Conservation (phyloP, 768 basidiomycete genomes). For the Lactarius sanguifluus region DNA sequence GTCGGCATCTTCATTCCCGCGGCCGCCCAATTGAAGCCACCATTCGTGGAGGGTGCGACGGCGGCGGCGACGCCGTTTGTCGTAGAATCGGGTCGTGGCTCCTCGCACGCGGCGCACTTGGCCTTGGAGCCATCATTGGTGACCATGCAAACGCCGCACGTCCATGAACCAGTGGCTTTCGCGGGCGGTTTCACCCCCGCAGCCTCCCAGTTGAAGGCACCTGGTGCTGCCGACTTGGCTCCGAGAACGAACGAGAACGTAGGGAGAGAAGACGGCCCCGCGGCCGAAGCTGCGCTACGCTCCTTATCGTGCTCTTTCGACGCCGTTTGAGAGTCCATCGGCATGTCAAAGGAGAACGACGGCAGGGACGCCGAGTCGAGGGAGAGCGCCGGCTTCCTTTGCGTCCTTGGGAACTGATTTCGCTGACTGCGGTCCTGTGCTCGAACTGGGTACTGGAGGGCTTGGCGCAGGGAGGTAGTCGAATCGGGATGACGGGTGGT, state of each 20-base stretch:
- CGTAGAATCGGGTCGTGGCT: slow-evolving; percentile 14
- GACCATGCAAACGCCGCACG: slow-evolving; percentile 36
- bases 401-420: slow-evolving; percentile 38
- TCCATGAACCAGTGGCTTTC: slow-evolving; percentile 32
- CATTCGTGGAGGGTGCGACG: slow-evolving; percentile 1
- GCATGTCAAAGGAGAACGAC: slow-evolving; percentile 40
- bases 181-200: slow-evolving; percentile 33
- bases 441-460: slow-evolving; percentile 9
- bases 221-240: slow-evolving; percentile 10
- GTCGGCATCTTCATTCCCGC: slow-evolving; percentile 1
- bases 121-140: slow-evolving; percentile 45
- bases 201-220: slow-evolving; percentile 36
- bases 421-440: neutral
- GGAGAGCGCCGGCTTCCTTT: slow-evolving; percentile 34
- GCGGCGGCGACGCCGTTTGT: neutral
- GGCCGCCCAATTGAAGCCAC: slow-evolving; percentile 3
- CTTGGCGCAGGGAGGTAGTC: neutral
- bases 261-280: slow-evolving; percentile 45
- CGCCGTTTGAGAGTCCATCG: slow-evolving; percentile 13
- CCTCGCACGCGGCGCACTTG: slow-evolving; percentile 54
- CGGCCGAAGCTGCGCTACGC: slow-evolving; percentile 6
- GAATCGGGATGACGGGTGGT: slow-evolving; percentile 7
- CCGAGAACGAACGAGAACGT: slow-evolving; percentile 37
- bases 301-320: slow-evolving; percentile 13
- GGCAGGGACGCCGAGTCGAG: slow-evolving; percentile 49